These are phyloP conservation scores for Talaromyces albobiverticillius DNA, from an alignment of 2,329 filamentous ascomycete genomes.

Conservation along the genomic window DNA sequence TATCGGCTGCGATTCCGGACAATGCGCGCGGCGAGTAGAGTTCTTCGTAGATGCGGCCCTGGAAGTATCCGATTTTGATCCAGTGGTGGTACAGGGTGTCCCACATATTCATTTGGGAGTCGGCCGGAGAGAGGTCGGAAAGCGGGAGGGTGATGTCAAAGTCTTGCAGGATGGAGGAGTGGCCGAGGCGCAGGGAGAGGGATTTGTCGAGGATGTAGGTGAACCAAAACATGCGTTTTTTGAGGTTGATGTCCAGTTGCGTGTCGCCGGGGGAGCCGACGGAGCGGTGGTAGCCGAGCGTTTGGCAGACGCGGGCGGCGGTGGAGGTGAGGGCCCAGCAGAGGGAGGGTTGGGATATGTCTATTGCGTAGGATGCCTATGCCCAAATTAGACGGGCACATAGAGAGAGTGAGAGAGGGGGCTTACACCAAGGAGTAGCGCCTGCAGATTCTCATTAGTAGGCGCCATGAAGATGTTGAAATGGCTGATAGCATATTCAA, in stretches of 20 bases:
- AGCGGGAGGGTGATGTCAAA: slow-evolving; percentile 57
- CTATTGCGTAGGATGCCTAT: slow-evolving; percentile 61
- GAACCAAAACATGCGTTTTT: slow-evolving; percentile 55
- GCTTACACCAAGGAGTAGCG: slow-evolving; percentile 58
- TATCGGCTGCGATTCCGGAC: slow-evolving; percentile 24
- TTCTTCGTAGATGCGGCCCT: slow-evolving; percentile 59
- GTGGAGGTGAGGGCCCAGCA: slow-evolving; percentile 62
- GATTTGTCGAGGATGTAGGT: slow-evolving; percentile 59
- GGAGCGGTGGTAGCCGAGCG: slow-evolving; percentile 59
- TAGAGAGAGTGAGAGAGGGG: slow-evolving; percentile 18
- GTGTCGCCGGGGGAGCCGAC: slow-evolving; percentile 26
- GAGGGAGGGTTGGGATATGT: slow-evolving; percentile 60
- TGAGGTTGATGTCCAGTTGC: slow-evolving; percentile 22
- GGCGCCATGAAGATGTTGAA: slow-evolving; percentile 58
- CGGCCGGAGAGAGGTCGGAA: slow-evolving; percentile 24
- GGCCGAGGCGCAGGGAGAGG: slow-evolving; percentile 58
- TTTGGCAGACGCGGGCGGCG: slow-evolving; percentile 60
- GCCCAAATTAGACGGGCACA: slow-evolving; percentile 22
- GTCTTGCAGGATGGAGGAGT: slow-evolving; percentile 57
- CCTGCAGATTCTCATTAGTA: slow-evolving; percentile 56
- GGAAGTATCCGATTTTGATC: slow-evolving; percentile 56
- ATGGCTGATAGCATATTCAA: slow-evolving; percentile 45
- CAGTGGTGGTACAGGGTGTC: slow-evolving; percentile 52
- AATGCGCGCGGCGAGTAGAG: slow-evolving; percentile 47
- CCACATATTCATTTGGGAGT: slow-evolving; percentile 31